Base-by-base conservation (phyloP, 2,329 filamentous ascomycete species). In the Pseudopyricularia javanii region DNA sequence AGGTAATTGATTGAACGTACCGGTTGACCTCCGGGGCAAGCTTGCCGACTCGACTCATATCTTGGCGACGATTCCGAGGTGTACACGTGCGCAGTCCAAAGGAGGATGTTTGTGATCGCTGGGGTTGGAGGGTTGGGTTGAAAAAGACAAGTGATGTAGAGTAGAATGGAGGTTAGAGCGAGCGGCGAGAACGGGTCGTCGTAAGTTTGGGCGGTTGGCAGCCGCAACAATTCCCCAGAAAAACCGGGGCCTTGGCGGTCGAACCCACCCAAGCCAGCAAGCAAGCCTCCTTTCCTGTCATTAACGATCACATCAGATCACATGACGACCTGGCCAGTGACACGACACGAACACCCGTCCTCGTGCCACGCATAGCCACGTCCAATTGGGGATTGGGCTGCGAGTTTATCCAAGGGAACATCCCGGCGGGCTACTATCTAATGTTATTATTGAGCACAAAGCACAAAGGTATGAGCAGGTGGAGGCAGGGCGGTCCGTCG, bases 1-100 rank as follows among this genome's bases (percentile, higher is more conserved):
- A 24, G 26, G 15, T 40, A 58, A 57, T 45, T 30, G 37, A 47
- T n/a, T 20, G 4, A 45, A 52, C 85, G 68, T 76, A 94, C 90
- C 90, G 86, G 80, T 97, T 97, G 77, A 96, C 91, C 87, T 98
- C 93, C 74, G 93, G 91, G 76, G 91, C 91, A 80, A 97, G 86
- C 83, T 96, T 97, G 75, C 85, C 86, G 77, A 83, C 84, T 76
- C 88, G 86, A 89, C 85, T 94, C 89, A 95, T 95, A 84, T 83
- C 86, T 90, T 82, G 78, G 74, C 37, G 50, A 52, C 50, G 50
- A n/a, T 34, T 47, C 26, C 30, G 26, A n/a, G 37, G 50, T 28
- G 47, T 17, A 34, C 37, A 52, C 50, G 50, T 52, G 40, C 50
- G 35, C 37, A 20, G 50, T 47, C 50, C 26, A n/a, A 33, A 34